phyloP scores from a whole-genome alignment of 352 stramenopile genomes.

The Pythium apleroticum region DNA sequence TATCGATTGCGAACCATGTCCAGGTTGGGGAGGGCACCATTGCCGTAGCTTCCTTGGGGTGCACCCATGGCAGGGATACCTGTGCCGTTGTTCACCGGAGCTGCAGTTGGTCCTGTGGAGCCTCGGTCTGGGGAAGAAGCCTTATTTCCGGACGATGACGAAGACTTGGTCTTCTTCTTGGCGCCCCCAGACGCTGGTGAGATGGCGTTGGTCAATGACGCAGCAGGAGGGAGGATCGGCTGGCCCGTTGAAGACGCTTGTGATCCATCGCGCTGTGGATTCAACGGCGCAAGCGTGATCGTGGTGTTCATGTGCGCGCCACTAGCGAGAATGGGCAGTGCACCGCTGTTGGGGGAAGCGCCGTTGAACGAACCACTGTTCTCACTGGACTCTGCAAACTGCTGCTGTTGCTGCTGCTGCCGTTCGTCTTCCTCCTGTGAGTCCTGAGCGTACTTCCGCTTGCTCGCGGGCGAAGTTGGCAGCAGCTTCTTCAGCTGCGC shows the following conservation, averaged over 20 bases:
- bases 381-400: conserved; percentile 1
- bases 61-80: neutral
- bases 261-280: neutral
- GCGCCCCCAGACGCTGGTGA: conserved; percentile 59
- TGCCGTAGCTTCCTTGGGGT: conserved; percentile 4
- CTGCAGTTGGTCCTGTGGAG: conserved; percentile 14
- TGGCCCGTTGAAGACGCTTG: neutral
- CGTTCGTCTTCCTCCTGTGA: neutral
- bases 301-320: conserved; percentile 5
- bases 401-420: conserved; percentile 1
- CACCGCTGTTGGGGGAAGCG: neutral
- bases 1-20: conserved; percentile 61
- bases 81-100: conserved; percentile 1
- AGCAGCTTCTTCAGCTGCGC: conserved; percentile 33
- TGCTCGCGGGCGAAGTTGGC: conserved; percentile 41
- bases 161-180: conserved; percentile 76
- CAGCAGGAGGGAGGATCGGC: neutral
- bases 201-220: conserved; percentile 61
- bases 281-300: neutral
- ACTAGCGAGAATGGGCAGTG: conserved; percentile 3
- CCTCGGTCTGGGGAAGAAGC: conserved; percentile 42
- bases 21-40: conserved; percentile 45
- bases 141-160: conserved; percentile 16
- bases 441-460: conserved; percentile 39
- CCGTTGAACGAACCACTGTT: neutral